Base-by-base conservation (phyloP, 208 protist genomes). In the Trypanosoma melophagium region DNA sequence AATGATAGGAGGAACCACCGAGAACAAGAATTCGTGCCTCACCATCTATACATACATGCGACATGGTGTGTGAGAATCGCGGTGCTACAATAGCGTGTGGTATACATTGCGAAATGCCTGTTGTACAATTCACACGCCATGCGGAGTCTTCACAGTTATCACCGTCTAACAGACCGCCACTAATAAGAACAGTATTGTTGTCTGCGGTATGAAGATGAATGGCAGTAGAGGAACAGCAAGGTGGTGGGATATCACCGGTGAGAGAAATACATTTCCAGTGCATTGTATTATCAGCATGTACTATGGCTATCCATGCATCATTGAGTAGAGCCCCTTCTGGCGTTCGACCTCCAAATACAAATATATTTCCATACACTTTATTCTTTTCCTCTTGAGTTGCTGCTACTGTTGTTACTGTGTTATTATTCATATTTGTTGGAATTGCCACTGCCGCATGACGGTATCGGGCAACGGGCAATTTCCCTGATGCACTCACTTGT, bases 41-140 rank as follows among this genome's bases (percentile, higher is more conserved):
- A 21, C 74, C 73, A 40, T 79, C 49, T 7, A 93, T 65, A 1
- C 40, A 21, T 21, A 90, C 74, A 9, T 42, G 65, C 19, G 74
- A 81, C 65, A 90, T 80, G 1, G 77, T 73, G 67, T 93, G 90
- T 0, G 87, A 88, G 65, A 86, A 96, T 25, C 90, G 84, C 8
- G 60, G 67, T 0, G 54, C 55, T 4, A 85, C 51, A n/a, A 52
- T 47, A 19, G n/a, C 41, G 3, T 47, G 7, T 17, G 69, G 8
- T 25, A 28, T 57, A 12, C 17, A 35, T 35, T 35, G 25, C 28
- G 71, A 81, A 4, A 54, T 25, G 22, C 65, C 66, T 31, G 58
- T 76, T 14, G 14, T 28, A 9, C 52, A 70, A 41, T 79, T 21
- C 2, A 84, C 47, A 25, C 54, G 25, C 71, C 76, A 84, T 13